phyloP scores from a whole-genome alignment of 1,284 basidiomycete genomes.

The Boletus chippewaensis region DNA sequence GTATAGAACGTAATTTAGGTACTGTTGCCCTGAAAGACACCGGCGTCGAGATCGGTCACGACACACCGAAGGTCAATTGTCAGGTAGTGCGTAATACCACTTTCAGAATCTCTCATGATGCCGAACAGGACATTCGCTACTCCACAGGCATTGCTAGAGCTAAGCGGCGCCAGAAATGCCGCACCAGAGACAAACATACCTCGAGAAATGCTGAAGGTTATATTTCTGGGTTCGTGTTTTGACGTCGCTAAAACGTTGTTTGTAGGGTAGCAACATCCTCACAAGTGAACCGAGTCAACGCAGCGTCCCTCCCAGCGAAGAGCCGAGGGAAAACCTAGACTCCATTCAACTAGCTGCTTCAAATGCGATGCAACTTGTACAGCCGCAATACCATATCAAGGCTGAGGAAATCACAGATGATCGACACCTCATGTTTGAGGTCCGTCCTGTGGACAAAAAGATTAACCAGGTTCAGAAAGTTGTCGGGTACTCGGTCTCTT shows the following conservation, averaged over 20 bases:
- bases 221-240: conserved; percentile 1
- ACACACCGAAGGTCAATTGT: not conserved
- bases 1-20: not conserved
- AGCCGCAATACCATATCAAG: conserved; percentile 4
- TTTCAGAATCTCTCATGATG: not conserved
- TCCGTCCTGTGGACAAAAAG: not conserved
- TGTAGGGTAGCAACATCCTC: conserved; percentile 7
- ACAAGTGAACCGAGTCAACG: not conserved
- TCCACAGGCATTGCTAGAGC: conserved; percentile 5
- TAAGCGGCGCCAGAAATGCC: not conserved
- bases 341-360: not conserved
- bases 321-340: not conserved
- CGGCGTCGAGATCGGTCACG: not conserved
- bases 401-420: not conserved
- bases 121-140: not conserved
- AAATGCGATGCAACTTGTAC: not conserved
- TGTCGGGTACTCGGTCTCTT: not conserved
- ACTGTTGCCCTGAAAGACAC: not conserved
- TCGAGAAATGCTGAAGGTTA: conserved; percentile 14
- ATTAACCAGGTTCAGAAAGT: not conserved
- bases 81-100: conserved; percentile 12
- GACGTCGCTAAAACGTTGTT: not conserved
- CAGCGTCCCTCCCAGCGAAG: not conserved
- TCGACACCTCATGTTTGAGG: not conserved
- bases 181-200: not conserved